Evolutionary conservation across 2,329 filamentous ascomycete species (phyloP), one percentile per base, ranked within the genome.

Genomic region (Talaromyces amestolkiae): DNA sequence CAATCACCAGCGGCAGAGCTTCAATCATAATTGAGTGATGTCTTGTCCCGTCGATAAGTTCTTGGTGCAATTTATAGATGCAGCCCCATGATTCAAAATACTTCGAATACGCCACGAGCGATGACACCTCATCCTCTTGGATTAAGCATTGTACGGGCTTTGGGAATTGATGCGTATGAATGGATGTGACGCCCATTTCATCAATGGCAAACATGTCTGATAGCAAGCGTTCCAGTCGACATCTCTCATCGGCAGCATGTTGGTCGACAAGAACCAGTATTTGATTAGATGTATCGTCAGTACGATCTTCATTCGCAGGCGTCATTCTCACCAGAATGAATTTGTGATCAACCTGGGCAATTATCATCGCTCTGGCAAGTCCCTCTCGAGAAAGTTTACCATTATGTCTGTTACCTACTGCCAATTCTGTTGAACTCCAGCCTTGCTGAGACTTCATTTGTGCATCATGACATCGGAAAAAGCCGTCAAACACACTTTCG

Each of bases 191-290:
- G 49, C 31, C 47, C 15, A 33, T 24, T 56, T 58, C 47, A 58
- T 53, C 58, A 8, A 61, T 56, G 15, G 65, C 72, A 65, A 68
- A 87, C 37, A 91, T 77, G 2, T 86, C 82, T 27, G 73, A 68
- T 74, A 96, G 87, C 0, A 99, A 82, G 0, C 77, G 74, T 74
- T 99, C 95, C 1, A 98, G 85, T 1, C 89, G 88, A 68, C 91
- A 88, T 54, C 95, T 86, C 79, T 99, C 95, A 74, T 97, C 94
- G 3, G 93, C 95, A 0, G 95, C 95, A 74, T 99, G 95, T 73
- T 99, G 95, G 72, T 99, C 95, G 6, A 97, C 84, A 45, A 97
- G 81, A 0, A 96, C 83, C 4, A 98, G 79, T 1, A 87, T 54
- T 22, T 39, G 70, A 2, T 66, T 47, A 17, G 45, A 66, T 31